Base-by-base conservation (phyloP, 2,329 filamentous ascomycete species). In the Beauveria bassiana region DNA sequence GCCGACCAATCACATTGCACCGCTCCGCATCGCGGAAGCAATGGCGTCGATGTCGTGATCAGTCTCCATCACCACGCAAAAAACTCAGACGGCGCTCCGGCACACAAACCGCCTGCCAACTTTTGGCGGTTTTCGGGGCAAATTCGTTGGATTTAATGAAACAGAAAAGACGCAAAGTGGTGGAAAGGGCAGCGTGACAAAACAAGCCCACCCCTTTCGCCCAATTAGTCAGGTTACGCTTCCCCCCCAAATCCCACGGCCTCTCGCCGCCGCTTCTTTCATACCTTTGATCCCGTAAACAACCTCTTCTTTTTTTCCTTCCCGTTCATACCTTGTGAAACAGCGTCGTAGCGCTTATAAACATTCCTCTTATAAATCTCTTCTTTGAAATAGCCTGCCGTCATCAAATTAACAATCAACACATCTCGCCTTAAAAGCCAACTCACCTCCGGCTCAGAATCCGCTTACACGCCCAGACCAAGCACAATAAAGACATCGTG, bases 41-140 rank as follows among this genome's bases (percentile, higher is more conserved):
- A 74, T 80, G 79, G 78, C 77, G 77, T 74, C 73, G 77, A 80
- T 80, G 78, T 79, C 78, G 78, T 79, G 78, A 79, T 80, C 74
- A 71, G 68, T 74, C 70, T 70, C 69, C 70, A 68, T 71, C 69
- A 64, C 67, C 69, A 68, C 69, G 61, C 61, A 62, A 62, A 62
- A 58, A 62, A 62, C 61, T 62, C 51, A 55, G 52, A 58, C 42
- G 61, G 24, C 14, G 34, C 52, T 57, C 38, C 42, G 43, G 18
- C 45, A 43, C 45, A 31, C 40, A 9, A n/a, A 40, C 34, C 22
- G 18, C 42, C 54, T 28, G 26, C 31, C 45, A 24, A 59, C 20
- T 31, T 16, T 31, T 14, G 47, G 57, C 40, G 49, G 8, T 53
- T 53, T 34, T 45, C 57, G 49, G 49, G 57, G 47, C 49, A 45